Percentiles rank a stretch among this genome's conserved stretches.
Evolutionary conservation across 495 filamentous ascomycete species (phyloP).

Genomic region (Halenospora varia): DNA sequence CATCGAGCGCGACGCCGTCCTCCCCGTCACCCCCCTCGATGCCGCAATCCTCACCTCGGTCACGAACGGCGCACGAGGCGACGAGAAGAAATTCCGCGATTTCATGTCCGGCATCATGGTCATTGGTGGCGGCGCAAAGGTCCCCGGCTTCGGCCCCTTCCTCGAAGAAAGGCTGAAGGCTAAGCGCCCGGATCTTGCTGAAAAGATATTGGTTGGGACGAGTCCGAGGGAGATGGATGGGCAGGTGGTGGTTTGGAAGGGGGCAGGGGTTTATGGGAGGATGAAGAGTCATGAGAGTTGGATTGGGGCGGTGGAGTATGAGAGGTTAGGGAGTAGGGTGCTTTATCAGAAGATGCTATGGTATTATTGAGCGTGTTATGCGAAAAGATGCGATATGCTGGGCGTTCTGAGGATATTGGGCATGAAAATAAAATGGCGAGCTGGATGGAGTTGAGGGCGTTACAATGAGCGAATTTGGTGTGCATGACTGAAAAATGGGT

Average conservation of each 20-base stretch:
- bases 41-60: constrained; percentile 84
- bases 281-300: constrained; percentile 88
- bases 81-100: constrained; percentile 90
- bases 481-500: too few species aligned
- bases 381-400: too few species aligned
- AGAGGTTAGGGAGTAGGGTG: constrained; percentile 73
- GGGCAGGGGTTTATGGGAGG: constrained; percentile 95
- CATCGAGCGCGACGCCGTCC: constrained; percentile 71
- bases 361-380: constrained; percentile 45
- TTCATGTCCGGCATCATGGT: constrained; percentile 95
- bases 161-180: constrained; percentile 76
- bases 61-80: constrained; percentile 76
- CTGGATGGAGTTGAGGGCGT: too few species aligned
- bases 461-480: too few species aligned
- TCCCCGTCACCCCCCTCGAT: constrained; percentile 81
- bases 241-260: constrained; percentile 96
- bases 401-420: too few species aligned
- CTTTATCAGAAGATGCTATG: constrained; percentile 89
- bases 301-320: constrained; percentile 85
- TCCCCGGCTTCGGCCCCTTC: constrained; percentile 66
- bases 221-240: constrained; percentile 91
- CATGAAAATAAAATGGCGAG: too few species aligned
- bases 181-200: constrained; percentile 63
- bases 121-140: constrained; percentile 83
- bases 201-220: constrained; percentile 82